phyloP scores from a whole-genome alignment of 1,284 basidiomycete genomes.

The Malassezia yamatoensis region DNA sequence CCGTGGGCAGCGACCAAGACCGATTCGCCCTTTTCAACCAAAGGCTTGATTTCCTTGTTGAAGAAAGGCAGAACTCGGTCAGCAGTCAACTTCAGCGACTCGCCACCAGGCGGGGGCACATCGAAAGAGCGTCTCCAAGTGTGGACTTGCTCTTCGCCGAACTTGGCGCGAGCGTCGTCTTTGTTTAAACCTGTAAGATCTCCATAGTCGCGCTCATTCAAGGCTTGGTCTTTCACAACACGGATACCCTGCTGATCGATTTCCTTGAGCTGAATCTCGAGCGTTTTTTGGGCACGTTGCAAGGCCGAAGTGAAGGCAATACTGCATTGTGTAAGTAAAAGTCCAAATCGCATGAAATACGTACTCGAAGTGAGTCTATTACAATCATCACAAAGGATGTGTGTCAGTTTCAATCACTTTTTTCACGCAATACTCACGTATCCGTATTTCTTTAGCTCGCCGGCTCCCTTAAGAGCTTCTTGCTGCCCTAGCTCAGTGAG shows the following conservation, averaged over 20 bases:
- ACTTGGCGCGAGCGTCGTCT: constrained; percentile 50
- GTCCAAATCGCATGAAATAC: constrained; percentile 8
- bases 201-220: constrained; percentile 51
- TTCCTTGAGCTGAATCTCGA: constrained; percentile 50
- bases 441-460: constrained; percentile 44
- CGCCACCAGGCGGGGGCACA: constrained; percentile 50
- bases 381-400: neutral
- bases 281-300: constrained; percentile 50
- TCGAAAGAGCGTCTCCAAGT: constrained; percentile 49
- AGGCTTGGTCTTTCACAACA: constrained; percentile 48
- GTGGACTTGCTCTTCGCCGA: constrained; percentile 51
- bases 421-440: constrained; percentile 21
- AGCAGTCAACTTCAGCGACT: constrained; percentile 50
- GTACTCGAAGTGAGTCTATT: constrained; percentile 24
- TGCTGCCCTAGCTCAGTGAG: constrained; percentile 44
- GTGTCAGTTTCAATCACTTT: neutral
- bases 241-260: constrained; percentile 48
- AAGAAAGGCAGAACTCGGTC: constrained; percentile 50
- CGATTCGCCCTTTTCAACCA: constrained; percentile 49
- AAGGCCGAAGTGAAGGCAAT: constrained; percentile 50
- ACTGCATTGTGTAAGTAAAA: constrained; percentile 26
- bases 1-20: constrained; percentile 51
- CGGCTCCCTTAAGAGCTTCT: constrained; percentile 44
- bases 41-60: constrained; percentile 49
- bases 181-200: constrained; percentile 50